Base-by-base conservation (phyloP, 257 asterid species). In the Prunella vulgaris region DNA sequence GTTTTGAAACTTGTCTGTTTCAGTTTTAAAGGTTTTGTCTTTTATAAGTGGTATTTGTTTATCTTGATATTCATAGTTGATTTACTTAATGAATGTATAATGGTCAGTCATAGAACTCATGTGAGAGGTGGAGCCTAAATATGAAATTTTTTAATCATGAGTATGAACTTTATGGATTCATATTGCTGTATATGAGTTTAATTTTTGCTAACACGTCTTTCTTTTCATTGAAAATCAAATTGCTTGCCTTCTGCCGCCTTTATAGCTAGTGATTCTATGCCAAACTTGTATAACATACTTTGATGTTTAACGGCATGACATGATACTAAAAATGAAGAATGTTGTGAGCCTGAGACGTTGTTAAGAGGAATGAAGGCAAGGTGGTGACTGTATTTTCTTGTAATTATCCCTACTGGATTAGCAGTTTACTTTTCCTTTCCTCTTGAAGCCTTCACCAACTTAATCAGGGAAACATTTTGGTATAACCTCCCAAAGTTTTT, bases 281-380 rank as follows among this genome's bases (percentile, higher is more conserved):
- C 14, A 18, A 27, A 18, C 44, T n/a, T 5, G 38, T 35, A 35
- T 30, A 51, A 44, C 64, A 15, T 1, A 10, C 0, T 4, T 40
- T 40, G 61, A 21, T 7, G 30, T 66, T 15, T 38, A 60, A 48
- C 37, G 10, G 21, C 53, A 37, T 35, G 24, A 0, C 20, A 20
- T 61, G 3, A 67, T 60, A 33, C 33, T 74, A 14, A 49, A 10
- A 24, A 12, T 68, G 70, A 59, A 60, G 70, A 67, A 49, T 37
- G 30, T 66, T 21, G 9, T 14, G 12, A 52, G 71, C 46, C 74
- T 15, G 18, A 20, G 51, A 38, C 25, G 10, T 64, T 6, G 44
- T 54, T 12, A 59, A 70, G 49, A 48, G 52, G 49, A 46, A 35
- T 48, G 59, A 27, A 32, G 38, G 33, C 63, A 32, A 33, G 15